Conservation (phyloP, 2,329 filamentous ascomycete species). For the Delphinella strobiligena region DNA sequence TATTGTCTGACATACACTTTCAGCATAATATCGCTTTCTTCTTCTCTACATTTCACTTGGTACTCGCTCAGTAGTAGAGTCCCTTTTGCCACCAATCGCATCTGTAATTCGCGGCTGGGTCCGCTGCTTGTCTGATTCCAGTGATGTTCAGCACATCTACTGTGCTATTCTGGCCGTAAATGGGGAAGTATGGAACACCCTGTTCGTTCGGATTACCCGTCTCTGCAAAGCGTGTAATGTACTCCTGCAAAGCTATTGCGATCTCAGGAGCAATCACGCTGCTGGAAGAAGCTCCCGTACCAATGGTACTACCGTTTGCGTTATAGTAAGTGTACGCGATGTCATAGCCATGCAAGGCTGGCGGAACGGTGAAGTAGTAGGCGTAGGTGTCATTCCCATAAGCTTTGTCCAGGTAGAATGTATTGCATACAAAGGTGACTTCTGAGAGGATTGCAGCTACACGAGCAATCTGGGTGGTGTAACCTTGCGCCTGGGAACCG, state of each 20-base stretch:
- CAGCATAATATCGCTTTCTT: not conserved
- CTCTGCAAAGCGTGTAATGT: slow-evolving; percentile 32
- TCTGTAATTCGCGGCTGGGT: slow-evolving; percentile 35
- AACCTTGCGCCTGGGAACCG: slow-evolving; percentile 30
- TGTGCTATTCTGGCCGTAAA: slow-evolving; percentile 33
- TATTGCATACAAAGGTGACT: slow-evolving; percentile 36
- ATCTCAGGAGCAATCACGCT: slow-evolving; percentile 16
- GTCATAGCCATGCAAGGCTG: slow-evolving; percentile 42
- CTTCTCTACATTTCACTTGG: not conserved
- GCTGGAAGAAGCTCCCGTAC: not conserved
- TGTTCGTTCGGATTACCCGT: slow-evolving; percentile 26
- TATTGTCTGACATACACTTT: too few relatives aligned
- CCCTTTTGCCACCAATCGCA: slow-evolving; percentile 44
- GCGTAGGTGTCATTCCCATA: slow-evolving; percentile 35
- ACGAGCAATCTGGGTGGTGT: slow-evolving; percentile 33
- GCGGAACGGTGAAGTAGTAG: slow-evolving; percentile 42
- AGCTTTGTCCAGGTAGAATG: slow-evolving; percentile 37
- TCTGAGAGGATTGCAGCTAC: slow-evolving; percentile 32
- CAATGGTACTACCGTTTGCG: slow-evolving; percentile 15
- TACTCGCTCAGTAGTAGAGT: slow-evolving; percentile 20
- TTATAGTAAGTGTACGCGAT: slow-evolving; percentile 42
- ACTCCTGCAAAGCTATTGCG: slow-evolving; percentile 33
- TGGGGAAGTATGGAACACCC: slow-evolving; percentile 31
- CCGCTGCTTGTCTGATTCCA: slow-evolving; percentile 28
- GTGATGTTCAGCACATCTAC: slow-evolving; percentile 33